phyloP scores from a whole-genome alignment of 2,329 filamentous ascomycete genomes.

The Parasarocladium wereldwijsianum region DNA sequence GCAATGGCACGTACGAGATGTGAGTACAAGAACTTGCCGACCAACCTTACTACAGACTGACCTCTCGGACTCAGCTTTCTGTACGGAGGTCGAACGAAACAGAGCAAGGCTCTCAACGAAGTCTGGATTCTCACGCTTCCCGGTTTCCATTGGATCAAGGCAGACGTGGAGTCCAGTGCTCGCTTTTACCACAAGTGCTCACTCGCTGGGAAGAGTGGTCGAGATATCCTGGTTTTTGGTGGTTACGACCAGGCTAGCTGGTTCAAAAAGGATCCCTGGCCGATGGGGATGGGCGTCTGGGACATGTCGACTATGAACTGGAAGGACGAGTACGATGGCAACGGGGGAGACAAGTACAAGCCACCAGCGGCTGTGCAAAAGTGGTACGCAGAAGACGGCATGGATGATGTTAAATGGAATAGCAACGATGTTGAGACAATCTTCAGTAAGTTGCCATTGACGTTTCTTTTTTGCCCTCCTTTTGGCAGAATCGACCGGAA shows the following conservation, averaged over 20 bases:
- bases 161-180: slow-evolving; percentile 8
- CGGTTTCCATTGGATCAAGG: slow-evolving; percentile 19
- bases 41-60: neutral
- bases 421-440: neutral
- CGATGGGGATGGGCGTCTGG: slow-evolving; percentile 7
- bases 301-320: slow-evolving; percentile 6
- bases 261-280: slow-evolving; percentile 5
- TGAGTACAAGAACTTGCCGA: slow-evolving; percentile 10
- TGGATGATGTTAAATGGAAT: slow-evolving; percentile 2
- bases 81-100: slow-evolving; percentile 17
- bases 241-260: slow-evolving; percentile 9
- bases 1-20: slow-evolving; percentile 20
- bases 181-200: slow-evolving; percentile 19
- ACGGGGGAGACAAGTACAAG: slow-evolving; percentile 5
- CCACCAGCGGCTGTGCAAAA: neutral
- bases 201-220: slow-evolving; percentile 17
- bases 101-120: slow-evolving; percentile 11
- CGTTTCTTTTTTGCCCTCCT: too few species aligned
- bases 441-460: slow-evolving; percentile 3
- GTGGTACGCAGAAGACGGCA: slow-evolving; percentile 5
- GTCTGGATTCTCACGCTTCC: slow-evolving; percentile 22
- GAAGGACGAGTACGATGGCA: slow-evolving; percentile 6
- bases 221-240: slow-evolving; percentile 25
- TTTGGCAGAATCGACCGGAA: too few species aligned
- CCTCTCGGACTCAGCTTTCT: slow-evolving; percentile 14